These are phyloP conservation scores for Phytopythium montanum DNA, from an alignment of 352 stramenopile genomes.

Conservation along the genomic window DNA sequence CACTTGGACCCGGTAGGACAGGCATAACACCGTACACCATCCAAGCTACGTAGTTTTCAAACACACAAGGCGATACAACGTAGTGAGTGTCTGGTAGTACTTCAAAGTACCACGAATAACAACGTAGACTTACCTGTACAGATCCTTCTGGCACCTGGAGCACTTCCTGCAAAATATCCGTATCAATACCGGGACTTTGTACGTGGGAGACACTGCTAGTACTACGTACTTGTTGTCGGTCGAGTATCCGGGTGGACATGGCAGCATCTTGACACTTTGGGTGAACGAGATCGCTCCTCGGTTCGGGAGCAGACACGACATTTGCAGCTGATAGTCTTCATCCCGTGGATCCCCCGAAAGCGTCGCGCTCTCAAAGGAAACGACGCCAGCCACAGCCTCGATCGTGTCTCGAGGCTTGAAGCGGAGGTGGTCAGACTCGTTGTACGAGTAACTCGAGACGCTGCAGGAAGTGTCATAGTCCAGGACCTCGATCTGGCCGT, in stretches of 20 bases:
- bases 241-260: constrained; percentile 42
- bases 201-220: not conserved
- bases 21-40: constrained; percentile 49
- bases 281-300: constrained; percentile 28
- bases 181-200: not conserved
- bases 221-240: constrained; percentile 36
- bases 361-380: constrained; percentile 34
- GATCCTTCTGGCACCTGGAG: constrained; percentile 39
- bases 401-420: constrained; percentile 32
- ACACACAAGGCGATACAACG: not conserved
- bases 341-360: constrained; percentile 26
- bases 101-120: not conserved
- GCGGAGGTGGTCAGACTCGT: constrained; percentile 9
- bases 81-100: not conserved
- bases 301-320: constrained; percentile 38
- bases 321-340: constrained; percentile 28
- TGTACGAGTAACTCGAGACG: constrained; percentile 16
- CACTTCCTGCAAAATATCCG: constrained; percentile 34
- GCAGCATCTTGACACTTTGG: constrained; percentile 25
- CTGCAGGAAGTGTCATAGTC: constrained; percentile 43
- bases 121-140: constrained; percentile 31
- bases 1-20: constrained; percentile 46
- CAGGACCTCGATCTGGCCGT: constrained; percentile 57
- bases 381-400: constrained; percentile 25
- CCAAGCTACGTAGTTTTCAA: constrained; percentile 28